Percentiles rank a stretch among this genome's conserved stretches.
These are phyloP conservation scores for Pestalotiopsis sp. DNA, from an alignment of 2,329 filamentous ascomycete species.

Conservation along the genomic window DNA sequence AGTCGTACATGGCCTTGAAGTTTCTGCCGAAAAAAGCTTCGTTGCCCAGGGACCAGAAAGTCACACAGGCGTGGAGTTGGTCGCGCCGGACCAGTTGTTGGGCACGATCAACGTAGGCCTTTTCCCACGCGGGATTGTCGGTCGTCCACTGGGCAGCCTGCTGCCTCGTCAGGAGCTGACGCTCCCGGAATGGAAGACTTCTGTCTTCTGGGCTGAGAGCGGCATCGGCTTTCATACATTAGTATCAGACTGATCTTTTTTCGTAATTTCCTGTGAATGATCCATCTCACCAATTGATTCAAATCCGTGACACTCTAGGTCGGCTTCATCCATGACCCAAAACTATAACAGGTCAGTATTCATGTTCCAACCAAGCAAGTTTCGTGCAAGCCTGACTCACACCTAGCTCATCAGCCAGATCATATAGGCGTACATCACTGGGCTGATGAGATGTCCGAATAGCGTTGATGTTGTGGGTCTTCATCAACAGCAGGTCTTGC, in stretches of 20 bases:
- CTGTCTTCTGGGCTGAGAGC: constrained; percentile 26
- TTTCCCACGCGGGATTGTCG: constrained; percentile 57
- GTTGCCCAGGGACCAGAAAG: constrained; percentile 69
- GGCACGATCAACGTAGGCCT: constrained; percentile 66
- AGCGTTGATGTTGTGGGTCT: constrained; percentile 63
- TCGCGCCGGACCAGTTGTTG: constrained; percentile 62
- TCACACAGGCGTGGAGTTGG: constrained; percentile 64
- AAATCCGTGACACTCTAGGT: constrained; percentile 42
- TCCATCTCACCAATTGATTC: constrained; percentile 21
- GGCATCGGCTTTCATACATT: constrained; percentile 23
- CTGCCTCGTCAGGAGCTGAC: constrained; percentile 32
- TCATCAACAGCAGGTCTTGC: constrained; percentile 59
- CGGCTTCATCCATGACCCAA: constrained; percentile 53
- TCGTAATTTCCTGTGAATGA: background rate
- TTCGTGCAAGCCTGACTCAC: constrained; percentile 16
- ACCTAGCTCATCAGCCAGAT: constrained; percentile 55
- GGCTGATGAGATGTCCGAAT: constrained; percentile 61
- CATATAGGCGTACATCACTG: constrained; percentile 53
- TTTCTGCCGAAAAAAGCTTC: constrained; percentile 68
- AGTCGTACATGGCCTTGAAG: constrained; percentile 62
- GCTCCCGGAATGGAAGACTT: constrained; percentile 27
- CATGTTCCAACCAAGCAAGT: background rate
- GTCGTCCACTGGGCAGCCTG: constrained; percentile 49
- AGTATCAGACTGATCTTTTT: background rate
- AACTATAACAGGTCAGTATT: constrained; percentile 36